A percentile compares a stretch with the other conserved stretches of the same genome.
Conservation (phyloP, 2,329 filamentous ascomycete genomes). For the Amauroascus niger region DNA sequence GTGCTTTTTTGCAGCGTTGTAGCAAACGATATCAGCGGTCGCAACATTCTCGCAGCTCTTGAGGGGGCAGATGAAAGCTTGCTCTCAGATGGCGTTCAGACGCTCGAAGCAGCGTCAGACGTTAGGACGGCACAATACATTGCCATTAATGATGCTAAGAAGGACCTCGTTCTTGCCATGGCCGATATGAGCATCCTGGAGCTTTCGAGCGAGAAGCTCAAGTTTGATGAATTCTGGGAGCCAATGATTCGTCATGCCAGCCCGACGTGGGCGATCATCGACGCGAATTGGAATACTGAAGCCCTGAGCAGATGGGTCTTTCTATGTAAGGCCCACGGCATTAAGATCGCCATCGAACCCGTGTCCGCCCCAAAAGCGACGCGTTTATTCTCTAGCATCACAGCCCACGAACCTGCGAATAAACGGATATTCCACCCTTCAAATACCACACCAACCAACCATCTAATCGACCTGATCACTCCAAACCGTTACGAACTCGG, state of each 20-base stretch:
- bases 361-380: constrained; percentile 73
- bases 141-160: constrained; percentile 72
- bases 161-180: constrained; percentile 84
- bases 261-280: constrained; percentile 72
- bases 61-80: constrained; percentile 52
- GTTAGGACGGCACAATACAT: constrained; percentile 81
- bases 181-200: constrained; percentile 85
- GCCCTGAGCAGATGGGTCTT: constrained; percentile 59
- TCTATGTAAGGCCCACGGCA: constrained; percentile 47
- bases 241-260: constrained; percentile 47
- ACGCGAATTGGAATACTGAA: constrained; percentile 70
- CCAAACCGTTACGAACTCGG: constrained; percentile 76
- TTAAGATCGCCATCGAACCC: constrained; percentile 71
- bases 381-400: constrained; percentile 48
- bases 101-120: constrained; percentile 43
- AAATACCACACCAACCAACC: constrained; percentile 46
- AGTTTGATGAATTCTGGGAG: constrained; percentile 50
- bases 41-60: constrained; percentile 59
- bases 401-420: constrained; percentile 15
- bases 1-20: constrained; percentile 72
- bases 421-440: constrained; percentile 26
- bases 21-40: constrained; percentile 68
- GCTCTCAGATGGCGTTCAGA: constrained; percentile 53
- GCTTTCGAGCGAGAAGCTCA: constrained; percentile 31
- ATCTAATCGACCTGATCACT: constrained; percentile 63